Conservation (phyloP, 2,329 filamentous ascomycete species). For the Scolecobasidium constrictum region DNA sequence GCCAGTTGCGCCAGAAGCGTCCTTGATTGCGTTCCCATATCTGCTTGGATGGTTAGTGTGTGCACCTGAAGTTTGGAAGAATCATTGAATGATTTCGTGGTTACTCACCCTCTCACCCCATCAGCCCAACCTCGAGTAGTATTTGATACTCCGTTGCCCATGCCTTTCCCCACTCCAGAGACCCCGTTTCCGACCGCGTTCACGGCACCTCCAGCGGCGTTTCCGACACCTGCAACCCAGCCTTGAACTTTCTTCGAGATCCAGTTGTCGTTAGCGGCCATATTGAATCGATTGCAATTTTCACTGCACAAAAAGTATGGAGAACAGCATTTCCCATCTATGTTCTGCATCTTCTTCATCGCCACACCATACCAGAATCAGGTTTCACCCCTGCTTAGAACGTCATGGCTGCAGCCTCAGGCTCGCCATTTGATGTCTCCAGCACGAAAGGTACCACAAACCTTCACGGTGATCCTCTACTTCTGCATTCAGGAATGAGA, state of each 20-base stretch:
- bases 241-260: constrained; percentile 33
- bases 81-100: neutral
- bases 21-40: constrained; percentile 40
- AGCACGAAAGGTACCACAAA: no score
- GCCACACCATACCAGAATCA: no score
- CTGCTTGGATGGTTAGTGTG: neutral
- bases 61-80: neutral
- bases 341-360: no score
- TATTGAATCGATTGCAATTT: constrained; percentile 2
- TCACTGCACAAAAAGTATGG: neutral
- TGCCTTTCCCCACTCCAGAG: constrained; percentile 33
- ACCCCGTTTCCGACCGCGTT: constrained; percentile 34
- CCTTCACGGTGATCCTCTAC: no score
- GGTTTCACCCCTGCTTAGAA: no score
- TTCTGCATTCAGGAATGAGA: no score
- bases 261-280: constrained; percentile 30
- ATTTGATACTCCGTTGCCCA: constrained; percentile 32
- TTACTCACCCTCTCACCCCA: constrained; percentile 27
- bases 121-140: constrained; percentile 36
- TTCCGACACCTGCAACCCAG: constrained; percentile 32
- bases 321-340: no score
- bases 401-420: no score
- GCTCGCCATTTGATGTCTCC: no score
- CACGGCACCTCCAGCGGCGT: constrained; percentile 31
- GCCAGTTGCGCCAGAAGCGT: constrained; percentile 33